Conservation (phyloP, 2,329 filamentous ascomycete species). For the Rhinocladiella similis region DNA sequence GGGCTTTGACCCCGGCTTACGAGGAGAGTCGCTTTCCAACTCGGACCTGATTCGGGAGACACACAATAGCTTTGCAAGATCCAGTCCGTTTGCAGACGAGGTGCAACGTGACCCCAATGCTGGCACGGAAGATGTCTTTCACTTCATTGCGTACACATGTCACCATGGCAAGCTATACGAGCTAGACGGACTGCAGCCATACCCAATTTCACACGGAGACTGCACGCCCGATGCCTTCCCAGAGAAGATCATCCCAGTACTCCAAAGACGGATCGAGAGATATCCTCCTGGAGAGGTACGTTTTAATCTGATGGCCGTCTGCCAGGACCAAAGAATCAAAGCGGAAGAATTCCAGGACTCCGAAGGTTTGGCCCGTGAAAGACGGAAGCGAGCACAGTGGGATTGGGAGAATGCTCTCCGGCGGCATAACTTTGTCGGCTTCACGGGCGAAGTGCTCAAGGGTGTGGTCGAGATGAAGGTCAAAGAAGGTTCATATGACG, state of each 20-base stretch:
- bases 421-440: constrained; percentile 93
- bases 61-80: constrained; percentile 87
- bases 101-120: constrained; percentile 69
- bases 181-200: constrained; percentile 89
- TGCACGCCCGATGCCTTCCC: constrained; percentile 74
- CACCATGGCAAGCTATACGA: constrained; percentile 83
- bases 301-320: constrained; percentile 94
- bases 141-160: constrained; percentile 93
- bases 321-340: constrained; percentile 73
- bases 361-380: constrained; percentile 75
- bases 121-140: constrained; percentile 88
- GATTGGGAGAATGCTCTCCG: constrained; percentile 91
- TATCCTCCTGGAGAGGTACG: constrained; percentile 87
- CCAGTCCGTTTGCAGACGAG: constrained; percentile 91
- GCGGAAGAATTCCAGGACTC: constrained; percentile 80
- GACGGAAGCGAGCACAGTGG: constrained; percentile 83
- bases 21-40: constrained; percentile 71
- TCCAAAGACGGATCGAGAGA: constrained; percentile 77
- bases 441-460: constrained; percentile 87
- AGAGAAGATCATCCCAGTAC: constrained; percentile 77
- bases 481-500: constrained; percentile 68
- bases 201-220: constrained; percentile 82
- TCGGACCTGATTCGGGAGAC: constrained; percentile 71
- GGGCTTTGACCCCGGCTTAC: constrained; percentile 74
- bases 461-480: constrained; percentile 77